phyloP scores from a whole-genome alignment of 148 eudicot species.

The Chenopodium formosanum region DNA sequence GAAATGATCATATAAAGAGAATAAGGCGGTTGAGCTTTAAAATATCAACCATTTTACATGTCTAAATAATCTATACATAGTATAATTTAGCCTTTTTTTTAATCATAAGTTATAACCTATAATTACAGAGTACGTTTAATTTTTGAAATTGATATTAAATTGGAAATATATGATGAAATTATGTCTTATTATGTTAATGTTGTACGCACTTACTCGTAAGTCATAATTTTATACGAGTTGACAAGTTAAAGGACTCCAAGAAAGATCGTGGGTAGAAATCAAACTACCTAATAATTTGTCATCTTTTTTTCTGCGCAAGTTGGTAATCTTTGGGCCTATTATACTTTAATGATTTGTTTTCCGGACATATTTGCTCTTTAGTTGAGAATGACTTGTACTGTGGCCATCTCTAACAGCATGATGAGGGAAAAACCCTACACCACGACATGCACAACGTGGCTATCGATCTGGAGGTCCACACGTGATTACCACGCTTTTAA shows the following conservation, averaged over 20 bases:
- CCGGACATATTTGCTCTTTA: background rate
- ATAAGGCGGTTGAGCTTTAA: slow-evolving; percentile 1
- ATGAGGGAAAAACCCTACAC: too few relatives aligned
- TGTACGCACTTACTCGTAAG: too few relatives aligned
- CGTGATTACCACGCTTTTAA: too few relatives aligned
- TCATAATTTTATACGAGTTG: background rate
- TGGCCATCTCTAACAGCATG: background rate
- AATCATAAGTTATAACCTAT: background rate
- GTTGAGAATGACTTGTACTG: background rate
- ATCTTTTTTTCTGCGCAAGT: background rate
- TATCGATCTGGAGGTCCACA: too few relatives aligned
- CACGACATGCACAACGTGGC: too few relatives aligned
- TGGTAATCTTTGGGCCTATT: background rate
- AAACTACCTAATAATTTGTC: background rate
- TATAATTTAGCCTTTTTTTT: too few relatives aligned
- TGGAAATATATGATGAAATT: too few relatives aligned
- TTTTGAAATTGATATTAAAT: too few relatives aligned
- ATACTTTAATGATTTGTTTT: background rate
- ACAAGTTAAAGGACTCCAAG: background rate
- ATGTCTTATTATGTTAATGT: background rate
- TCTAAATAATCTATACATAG: too few relatives aligned
- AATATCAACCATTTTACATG: too few relatives aligned
- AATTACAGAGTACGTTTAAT: too few relatives aligned
- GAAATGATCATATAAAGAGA: background rate
- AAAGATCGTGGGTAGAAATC: background rate